phyloP scores from a whole-genome alignment of 805 yeast species.

The Sugiyamaella valdiviana region DNA sequence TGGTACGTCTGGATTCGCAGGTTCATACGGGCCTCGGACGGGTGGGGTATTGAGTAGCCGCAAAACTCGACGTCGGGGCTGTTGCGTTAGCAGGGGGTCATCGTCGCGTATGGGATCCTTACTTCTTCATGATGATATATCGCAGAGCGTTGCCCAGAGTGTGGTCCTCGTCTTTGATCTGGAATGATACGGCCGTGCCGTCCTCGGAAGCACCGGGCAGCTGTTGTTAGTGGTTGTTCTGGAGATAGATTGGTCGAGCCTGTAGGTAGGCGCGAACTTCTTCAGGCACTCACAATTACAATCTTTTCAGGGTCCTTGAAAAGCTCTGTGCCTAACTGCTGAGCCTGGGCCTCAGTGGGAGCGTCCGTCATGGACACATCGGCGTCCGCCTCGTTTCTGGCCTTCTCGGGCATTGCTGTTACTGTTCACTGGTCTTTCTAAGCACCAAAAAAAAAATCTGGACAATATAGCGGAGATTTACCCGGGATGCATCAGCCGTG shows the following conservation, averaged over 20 bases:
- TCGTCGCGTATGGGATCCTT: slow-evolving; percentile 13
- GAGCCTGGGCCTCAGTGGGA: slow-evolving; percentile 11
- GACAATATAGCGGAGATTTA: background rate
- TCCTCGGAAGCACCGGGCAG: slow-evolving; percentile 89
- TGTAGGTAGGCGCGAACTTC: background rate
- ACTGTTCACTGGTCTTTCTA: background rate
- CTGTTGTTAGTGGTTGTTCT: slow-evolving; percentile 11
- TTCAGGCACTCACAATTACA: slow-evolving; percentile 23
- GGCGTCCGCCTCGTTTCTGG: slow-evolving; percentile 3
- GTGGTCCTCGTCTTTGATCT: slow-evolving; percentile 89
- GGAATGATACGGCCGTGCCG: slow-evolving; percentile 92
- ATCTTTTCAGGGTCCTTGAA: slow-evolving; percentile 28
- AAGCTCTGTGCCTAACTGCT: slow-evolving; percentile 7
- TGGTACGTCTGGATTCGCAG: slow-evolving; percentile 92
- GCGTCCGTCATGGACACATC: slow-evolving; percentile 9
- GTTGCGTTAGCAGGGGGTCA: background rate
- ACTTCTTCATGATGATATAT: slow-evolving; percentile 89
- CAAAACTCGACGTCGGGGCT: slow-evolving; percentile 94
- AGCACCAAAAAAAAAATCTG: background rate
- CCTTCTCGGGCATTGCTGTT: slow-evolving; percentile 1
- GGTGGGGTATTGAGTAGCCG: slow-evolving; percentile 98
- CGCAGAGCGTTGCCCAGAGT: slow-evolving; percentile 92
- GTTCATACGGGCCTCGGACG: slow-evolving; percentile 85
- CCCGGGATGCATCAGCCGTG: background rate
- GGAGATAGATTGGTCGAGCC: no score